Percentiles rank a stretch among this genome's conserved stretches.
These are phyloP conservation scores for Lepidium aucheri DNA, from an alignment of 345 rosid species.

Conservation along the genomic window DNA sequence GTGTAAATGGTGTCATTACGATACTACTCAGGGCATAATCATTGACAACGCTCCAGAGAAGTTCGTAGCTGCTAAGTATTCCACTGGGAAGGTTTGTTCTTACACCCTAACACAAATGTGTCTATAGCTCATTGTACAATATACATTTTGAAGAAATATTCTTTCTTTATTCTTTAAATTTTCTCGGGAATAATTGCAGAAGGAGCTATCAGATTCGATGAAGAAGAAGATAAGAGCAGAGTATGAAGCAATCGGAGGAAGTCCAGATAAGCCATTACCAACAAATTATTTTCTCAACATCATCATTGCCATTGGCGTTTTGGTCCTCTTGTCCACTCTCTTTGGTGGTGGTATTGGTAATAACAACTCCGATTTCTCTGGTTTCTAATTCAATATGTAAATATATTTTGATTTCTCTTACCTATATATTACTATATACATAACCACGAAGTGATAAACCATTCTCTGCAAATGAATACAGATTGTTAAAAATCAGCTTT, in stretches of 20 bases:
- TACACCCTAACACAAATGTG: background rate
- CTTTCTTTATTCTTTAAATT: background rate
- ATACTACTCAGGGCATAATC: constrained; percentile 53
- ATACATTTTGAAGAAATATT: background rate
- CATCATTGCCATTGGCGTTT: constrained; percentile 58
- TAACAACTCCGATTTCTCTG: constrained; percentile 25
- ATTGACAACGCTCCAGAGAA: constrained; percentile 66
- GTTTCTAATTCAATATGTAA: background rate
- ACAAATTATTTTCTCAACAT: constrained; percentile 83
- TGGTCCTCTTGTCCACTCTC: constrained; percentile 59
- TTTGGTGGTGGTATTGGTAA: constrained; percentile 33
- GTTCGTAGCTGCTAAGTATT: constrained; percentile 83
- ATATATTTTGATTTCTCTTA: background rate
- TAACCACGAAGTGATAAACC: background rate
- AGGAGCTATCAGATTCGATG: constrained; percentile 77
- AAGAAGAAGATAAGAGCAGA: constrained; percentile 89
- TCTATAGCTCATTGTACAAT: background rate
- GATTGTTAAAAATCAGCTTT: background rate
- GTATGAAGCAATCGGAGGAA: constrained; percentile 76
- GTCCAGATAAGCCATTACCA: constrained; percentile 66
- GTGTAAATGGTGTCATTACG: background rate
- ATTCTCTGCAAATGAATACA: background rate
- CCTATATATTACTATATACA: constrained; percentile 1
- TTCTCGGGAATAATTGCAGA: constrained; percentile 35
- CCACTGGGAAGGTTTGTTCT: constrained; percentile 61